Conservation (phyloP, 805 yeast genomes). For the Blastobotrys robertii region DNA sequence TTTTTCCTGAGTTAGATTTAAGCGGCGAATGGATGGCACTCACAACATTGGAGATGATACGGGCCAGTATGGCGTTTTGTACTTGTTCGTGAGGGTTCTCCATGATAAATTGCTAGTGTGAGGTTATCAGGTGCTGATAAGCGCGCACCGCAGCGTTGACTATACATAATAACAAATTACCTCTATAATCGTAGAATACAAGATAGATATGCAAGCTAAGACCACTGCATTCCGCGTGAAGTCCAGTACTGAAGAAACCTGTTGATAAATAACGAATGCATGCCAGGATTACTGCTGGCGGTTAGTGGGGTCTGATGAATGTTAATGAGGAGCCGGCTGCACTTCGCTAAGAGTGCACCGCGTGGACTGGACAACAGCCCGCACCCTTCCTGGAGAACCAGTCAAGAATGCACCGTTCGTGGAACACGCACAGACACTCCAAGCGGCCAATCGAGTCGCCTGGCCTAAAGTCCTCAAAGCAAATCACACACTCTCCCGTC, state of each 20-base stretch:
- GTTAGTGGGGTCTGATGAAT: too few relatives aligned
- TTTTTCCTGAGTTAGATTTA: slow-evolving; percentile 40
- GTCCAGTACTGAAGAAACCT: too few relatives aligned
- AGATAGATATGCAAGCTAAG: too few relatives aligned
- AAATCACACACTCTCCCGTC: slow-evolving; percentile 71
- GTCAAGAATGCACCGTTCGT: slow-evolving; percentile 76
- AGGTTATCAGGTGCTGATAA: too few relatives aligned
- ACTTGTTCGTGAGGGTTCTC: slow-evolving; percentile 81
- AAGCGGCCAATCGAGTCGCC: slow-evolving; percentile 87
- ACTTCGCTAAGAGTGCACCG: slow-evolving; percentile 30
- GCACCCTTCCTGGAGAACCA: slow-evolving; percentile 86
- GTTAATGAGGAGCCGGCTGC: background rate
- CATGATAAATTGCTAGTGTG: slow-evolving; percentile 32
- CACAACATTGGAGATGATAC: slow-evolving; percentile 71
- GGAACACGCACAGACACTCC: slow-evolving; percentile 92
- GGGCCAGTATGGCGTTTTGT: slow-evolving; percentile 62
- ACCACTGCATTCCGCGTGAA: too few relatives aligned
- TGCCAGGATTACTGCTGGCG: too few relatives aligned
- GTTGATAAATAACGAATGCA: too few relatives aligned
- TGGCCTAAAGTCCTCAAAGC: slow-evolving; percentile 77
- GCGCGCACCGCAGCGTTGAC: too few relatives aligned
- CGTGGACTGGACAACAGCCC: slow-evolving; percentile 82
- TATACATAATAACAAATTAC: too few relatives aligned
- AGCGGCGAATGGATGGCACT: slow-evolving; percentile 23
- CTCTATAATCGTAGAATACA: too few relatives aligned